A percentile compares a stretch with the other conserved stretches of the same genome.
phyloP scores from a whole-genome alignment of 345 rosid genomes.

The Euclidium syriacum region DNA sequence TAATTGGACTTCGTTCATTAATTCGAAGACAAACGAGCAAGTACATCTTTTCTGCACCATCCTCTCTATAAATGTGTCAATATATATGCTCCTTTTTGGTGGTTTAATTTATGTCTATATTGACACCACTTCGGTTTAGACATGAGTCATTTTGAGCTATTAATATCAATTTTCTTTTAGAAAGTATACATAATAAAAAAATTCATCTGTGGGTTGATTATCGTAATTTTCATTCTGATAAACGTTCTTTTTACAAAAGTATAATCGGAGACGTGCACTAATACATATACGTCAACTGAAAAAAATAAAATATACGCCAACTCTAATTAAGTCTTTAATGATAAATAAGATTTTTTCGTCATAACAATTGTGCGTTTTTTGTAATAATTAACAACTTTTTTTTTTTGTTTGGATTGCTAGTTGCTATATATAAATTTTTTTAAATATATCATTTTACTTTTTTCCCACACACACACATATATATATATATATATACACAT shows the following conservation, averaged over 20 bases:
- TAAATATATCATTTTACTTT: too few relatives aligned
- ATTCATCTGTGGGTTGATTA: neutral
- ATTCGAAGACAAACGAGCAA: conserved; percentile 19
- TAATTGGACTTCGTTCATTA: conserved; percentile 3
- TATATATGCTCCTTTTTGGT: neutral
- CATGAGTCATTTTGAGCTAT: neutral
- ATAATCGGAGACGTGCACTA: too few relatives aligned
- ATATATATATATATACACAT: neutral
- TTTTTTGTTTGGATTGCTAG: neutral
- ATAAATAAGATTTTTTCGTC: too few relatives aligned
- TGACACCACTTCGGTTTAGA: neutral
- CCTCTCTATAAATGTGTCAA: conserved; percentile 12
- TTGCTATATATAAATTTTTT: neutral
- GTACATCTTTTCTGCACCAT: conserved; percentile 28
- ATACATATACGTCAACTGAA: too few relatives aligned
- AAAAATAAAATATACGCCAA: too few relatives aligned
- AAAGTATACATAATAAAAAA: neutral
- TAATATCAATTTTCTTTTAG: too few relatives aligned
- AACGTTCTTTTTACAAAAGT: neutral
- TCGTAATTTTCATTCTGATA: neutral
- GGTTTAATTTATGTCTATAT: neutral
- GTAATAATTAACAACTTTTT: too few relatives aligned
- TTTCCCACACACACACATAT: neutral
- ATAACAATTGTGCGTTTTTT: too few relatives aligned
- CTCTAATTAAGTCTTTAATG: too few relatives aligned